phyloP scores from a whole-genome alignment of 768 basidiomycete species.

The Suillus clintonianus region DNA sequence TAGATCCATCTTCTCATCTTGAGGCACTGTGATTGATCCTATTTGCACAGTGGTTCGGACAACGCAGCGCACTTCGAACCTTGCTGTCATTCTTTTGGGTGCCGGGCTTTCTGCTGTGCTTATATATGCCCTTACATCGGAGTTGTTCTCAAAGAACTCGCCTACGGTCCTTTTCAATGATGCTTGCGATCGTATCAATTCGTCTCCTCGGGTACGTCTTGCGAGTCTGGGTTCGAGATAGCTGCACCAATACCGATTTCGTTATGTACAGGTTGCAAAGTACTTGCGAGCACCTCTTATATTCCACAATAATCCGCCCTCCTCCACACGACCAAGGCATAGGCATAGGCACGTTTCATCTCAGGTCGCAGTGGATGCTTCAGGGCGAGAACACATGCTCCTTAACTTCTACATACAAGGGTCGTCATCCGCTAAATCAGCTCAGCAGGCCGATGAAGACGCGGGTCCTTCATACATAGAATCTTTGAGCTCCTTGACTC shows the following conservation, averaged over 20 bases:
- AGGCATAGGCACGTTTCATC: constrained; percentile 82
- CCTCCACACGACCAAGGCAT: constrained; percentile 73
- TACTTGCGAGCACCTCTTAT: constrained; percentile 66
- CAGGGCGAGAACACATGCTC: constrained; percentile 81
- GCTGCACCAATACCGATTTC: background rate
- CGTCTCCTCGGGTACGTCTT: constrained; percentile 44
- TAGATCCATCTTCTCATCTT: background rate
- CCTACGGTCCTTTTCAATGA: constrained; percentile 78
- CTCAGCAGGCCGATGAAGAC: constrained; percentile 32
- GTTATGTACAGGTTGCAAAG: constrained; percentile 55
- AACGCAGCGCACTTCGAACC: constrained; percentile 52
- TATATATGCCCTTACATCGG: constrained; percentile 75
- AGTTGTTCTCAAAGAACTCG: constrained; percentile 86
- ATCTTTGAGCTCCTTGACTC: constrained; percentile 51
- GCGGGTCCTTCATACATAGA: constrained; percentile 40
- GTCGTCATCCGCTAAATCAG: constrained; percentile 42
- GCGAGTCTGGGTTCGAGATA: background rate
- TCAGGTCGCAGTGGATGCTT: constrained; percentile 69
- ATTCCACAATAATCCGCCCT: constrained; percentile 84
- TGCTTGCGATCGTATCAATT: constrained; percentile 51
- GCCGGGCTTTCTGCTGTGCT: constrained; percentile 78
- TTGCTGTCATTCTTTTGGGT: constrained; percentile 67
- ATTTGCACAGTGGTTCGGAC: constrained; percentile 46
- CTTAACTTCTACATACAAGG: constrained; percentile 82
- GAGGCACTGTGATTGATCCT: background rate